phyloP scores from a whole-genome alignment of 2,329 filamentous ascomycete species.

The Mariannaea sp. region DNA sequence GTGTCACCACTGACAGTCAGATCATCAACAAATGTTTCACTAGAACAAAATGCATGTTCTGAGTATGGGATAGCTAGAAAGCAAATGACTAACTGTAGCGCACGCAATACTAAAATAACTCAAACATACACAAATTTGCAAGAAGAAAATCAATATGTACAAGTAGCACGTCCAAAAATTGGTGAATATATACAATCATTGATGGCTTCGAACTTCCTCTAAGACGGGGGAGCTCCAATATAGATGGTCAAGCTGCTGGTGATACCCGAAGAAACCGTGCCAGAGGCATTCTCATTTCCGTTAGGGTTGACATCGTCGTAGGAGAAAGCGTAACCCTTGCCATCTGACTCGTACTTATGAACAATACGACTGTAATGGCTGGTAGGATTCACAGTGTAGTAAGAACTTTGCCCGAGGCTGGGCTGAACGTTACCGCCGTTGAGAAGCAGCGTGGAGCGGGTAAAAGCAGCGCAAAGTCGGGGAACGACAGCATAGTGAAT shows the following conservation, averaged over 20 bases:
- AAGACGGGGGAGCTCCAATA: conserved; percentile 27
- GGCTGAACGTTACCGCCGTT: conserved; percentile 55
- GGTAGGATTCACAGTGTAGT: conserved; percentile 52
- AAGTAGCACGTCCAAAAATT: not conserved
- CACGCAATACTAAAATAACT: not conserved
- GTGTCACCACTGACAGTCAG: too few species aligned
- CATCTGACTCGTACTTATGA: conserved; percentile 63
- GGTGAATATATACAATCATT: not conserved
- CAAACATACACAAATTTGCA: too few species aligned
- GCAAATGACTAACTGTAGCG: too few species aligned
- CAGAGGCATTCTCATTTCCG: conserved; percentile 57
- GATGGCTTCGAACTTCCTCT: not conserved
- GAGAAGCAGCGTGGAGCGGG: conserved; percentile 52
- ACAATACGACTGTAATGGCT: conserved; percentile 65
- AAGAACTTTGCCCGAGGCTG: conserved; percentile 41
- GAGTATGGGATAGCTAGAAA: too few species aligned
- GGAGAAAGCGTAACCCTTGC: conserved; percentile 67
- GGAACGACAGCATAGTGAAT: conserved; percentile 51
- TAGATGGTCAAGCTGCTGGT: conserved; percentile 39
- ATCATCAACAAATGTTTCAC: too few species aligned
- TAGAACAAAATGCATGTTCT: too few species aligned
- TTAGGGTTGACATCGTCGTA: conserved; percentile 70
- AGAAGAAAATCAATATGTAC: too few species aligned
- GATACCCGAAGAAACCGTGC: conserved; percentile 36
- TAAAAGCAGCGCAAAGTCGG: conserved; percentile 57